These are phyloP conservation scores for Keithomyces neogunnii DNA, from an alignment of 2,329 filamentous ascomycete species.

Conservation along the genomic window DNA sequence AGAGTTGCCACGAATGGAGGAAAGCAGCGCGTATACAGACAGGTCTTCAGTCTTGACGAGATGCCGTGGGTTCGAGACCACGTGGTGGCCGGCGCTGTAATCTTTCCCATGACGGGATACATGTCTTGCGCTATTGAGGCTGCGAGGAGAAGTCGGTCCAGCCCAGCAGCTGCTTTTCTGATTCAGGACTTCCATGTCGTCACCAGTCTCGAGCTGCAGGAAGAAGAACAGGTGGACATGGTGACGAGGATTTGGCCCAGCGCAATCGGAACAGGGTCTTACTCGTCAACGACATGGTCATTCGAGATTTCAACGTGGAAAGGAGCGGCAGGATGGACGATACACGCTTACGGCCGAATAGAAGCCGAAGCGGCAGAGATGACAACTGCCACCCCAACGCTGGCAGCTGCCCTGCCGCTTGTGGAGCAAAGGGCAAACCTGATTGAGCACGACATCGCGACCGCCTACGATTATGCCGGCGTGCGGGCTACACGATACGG, in stretches of 20 bases:
- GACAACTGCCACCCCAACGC: constrained; percentile 11
- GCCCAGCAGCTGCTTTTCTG: neutral
- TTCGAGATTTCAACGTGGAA: constrained; percentile 17
- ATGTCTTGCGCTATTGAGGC: constrained; percentile 25
- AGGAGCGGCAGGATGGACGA: constrained; percentile 13
- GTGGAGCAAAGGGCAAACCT: constrained; percentile 2
- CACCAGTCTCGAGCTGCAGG: constrained; percentile 16
- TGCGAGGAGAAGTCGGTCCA: neutral
- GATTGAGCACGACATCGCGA: constrained; percentile 5
- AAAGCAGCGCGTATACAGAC: constrained; percentile 22
- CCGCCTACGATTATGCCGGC: constrained; percentile 2
- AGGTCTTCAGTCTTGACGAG: constrained; percentile 21
- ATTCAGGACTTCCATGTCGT: constrained; percentile 13
- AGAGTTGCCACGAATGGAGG: constrained; percentile 12
- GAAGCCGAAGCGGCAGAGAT: constrained; percentile 10
- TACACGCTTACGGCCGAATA: constrained; percentile 15
- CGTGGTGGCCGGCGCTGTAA: constrained; percentile 18
- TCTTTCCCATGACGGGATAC: constrained; percentile 29
- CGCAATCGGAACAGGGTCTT: constrained; percentile 8
- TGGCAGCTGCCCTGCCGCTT: constrained; percentile 7
- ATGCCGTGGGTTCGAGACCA: constrained; percentile 27
- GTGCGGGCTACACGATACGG: constrained; percentile 15
- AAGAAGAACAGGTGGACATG: constrained; percentile 18
- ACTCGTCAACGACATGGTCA: constrained; percentile 12
- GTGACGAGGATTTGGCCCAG: constrained; percentile 15